Conservation (phyloP, 2,329 filamentous ascomycete genomes). For the Trichoderma simmonsii region DNA sequence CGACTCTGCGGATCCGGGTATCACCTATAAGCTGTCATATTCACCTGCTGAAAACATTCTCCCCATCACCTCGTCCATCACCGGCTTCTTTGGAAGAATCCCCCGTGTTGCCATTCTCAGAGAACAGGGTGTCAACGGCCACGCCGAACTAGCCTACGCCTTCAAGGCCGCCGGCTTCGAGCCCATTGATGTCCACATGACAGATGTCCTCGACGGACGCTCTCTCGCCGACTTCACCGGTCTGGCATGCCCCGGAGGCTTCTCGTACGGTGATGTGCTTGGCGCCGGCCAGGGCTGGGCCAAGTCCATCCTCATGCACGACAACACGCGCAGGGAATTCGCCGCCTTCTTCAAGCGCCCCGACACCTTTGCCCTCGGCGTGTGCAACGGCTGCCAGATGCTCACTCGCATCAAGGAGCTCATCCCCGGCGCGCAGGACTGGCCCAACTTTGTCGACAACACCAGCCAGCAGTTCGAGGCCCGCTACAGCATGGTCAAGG, state of each 20-base stretch:
- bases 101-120: slow-evolving; percentile 87
- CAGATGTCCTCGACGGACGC: slow-evolving; percentile 76
- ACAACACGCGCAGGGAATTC: slow-evolving; percentile 73
- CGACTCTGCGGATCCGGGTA: slow-evolving; percentile 74
- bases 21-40: slow-evolving; percentile 80
- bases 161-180: slow-evolving; percentile 91
- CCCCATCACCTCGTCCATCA: slow-evolving; percentile 50
- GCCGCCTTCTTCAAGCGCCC: slow-evolving; percentile 78
- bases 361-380: slow-evolving; percentile 88
- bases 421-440: slow-evolving; percentile 78
- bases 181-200: slow-evolving; percentile 94
- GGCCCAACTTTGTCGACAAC: slow-evolving; percentile 87
- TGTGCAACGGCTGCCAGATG: slow-evolving; percentile 98
- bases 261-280: slow-evolving; percentile 83
- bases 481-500: slow-evolving; percentile 76
- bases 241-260: slow-evolving; percentile 91
- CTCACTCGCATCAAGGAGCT: slow-evolving; percentile 73
- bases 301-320: slow-evolving; percentile 84
- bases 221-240: slow-evolving; percentile 82
- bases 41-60: slow-evolving; percentile 74
- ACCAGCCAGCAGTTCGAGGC: slow-evolving; percentile 85
- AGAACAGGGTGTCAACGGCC: slow-evolving; percentile 92
- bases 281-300: slow-evolving; percentile 98
- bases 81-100: slow-evolving; percentile 52
- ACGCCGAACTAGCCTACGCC: slow-evolving; percentile 97